phyloP scores from a whole-genome alignment of 352 stramenopile genomes.

The Globisporangium echinulatum region DNA sequence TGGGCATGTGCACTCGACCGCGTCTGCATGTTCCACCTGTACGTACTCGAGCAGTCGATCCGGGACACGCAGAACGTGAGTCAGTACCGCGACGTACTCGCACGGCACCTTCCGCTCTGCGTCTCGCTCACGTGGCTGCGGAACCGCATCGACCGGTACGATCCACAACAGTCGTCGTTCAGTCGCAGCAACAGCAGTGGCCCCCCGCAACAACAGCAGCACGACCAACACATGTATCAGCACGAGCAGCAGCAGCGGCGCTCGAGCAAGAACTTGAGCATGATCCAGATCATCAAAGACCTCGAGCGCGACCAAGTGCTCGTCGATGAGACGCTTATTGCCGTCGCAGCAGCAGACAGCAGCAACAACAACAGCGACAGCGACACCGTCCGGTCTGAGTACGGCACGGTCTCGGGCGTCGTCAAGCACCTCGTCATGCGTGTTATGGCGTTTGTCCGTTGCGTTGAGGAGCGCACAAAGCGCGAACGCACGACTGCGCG shows the following conservation, averaged over 20 bases:
- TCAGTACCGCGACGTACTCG: conserved; percentile 39
- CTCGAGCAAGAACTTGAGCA: conserved; percentile 54
- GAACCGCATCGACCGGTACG: conserved; percentile 41
- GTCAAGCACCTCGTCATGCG: conserved; percentile 54
- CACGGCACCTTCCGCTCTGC: conserved; percentile 36
- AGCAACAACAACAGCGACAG: background rate
- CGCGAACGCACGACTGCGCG: background rate
- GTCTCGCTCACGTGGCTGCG: conserved; percentile 58
- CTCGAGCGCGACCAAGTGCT: conserved; percentile 63
- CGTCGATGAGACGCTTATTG: conserved; percentile 44
- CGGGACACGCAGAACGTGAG: conserved; percentile 16
- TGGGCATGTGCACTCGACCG: conserved; percentile 32
- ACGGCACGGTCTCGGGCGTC: conserved; percentile 46
- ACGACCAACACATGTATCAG: conserved; percentile 18
- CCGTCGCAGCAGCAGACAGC: background rate
- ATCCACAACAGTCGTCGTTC: background rate
- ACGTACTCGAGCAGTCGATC: conserved; percentile 36
- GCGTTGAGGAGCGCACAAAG: conserved; percentile 9
- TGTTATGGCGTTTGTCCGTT: conserved; percentile 32
- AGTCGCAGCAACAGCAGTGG: background rate
- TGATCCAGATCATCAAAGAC: conserved; percentile 77
- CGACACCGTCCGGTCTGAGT: conserved; percentile 15
- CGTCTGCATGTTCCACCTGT: conserved; percentile 41
- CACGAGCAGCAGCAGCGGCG: conserved; percentile 39
- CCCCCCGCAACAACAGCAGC: background rate